Evolutionary conservation across 441 rosid species (phyloP), one percentile per base, ranked within the genome.

Genomic region (Kokia cookei): DNA sequence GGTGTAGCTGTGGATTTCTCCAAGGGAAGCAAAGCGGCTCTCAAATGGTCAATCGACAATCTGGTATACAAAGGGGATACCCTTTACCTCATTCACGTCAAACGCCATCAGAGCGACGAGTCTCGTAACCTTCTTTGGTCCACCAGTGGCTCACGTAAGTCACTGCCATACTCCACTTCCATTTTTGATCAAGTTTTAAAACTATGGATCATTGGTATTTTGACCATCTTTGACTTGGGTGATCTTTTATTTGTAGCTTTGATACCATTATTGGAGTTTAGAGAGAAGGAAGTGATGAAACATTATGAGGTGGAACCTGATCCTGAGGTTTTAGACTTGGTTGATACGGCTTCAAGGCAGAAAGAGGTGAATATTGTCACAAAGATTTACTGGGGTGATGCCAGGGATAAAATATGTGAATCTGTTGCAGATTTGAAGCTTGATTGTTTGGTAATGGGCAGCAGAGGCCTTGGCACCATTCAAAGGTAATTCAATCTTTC

Each of bases 1-100:
- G 88, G 86, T 13, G 83, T 77, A 19, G 86, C 88, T 2, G 32
- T 84, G 75, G 86, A 84, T 72, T 84, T 82, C 80, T 84, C 88
- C 2, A 77, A 65, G 64, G 85, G 84, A 69, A 84, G 88, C 83
- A 84, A 84, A 73, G 68, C 65, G 24, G 85, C 88, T 68, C 81
- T 84, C 19, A 72, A 78, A 60, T 84, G 88, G 88, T 73, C 81
- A 35, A 58, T 77, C 35, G 81, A 80, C n/a, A 80, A 82, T 76
- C 77, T 84, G 72, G 9, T 82, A 3, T 79, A 75, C 50, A 43
- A 70, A 19, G 85, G 29, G 6, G 87, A 84, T 65, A 84, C 83
- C n/a, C 80, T 84, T 17, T 78, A 74, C 43, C 17, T 80, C 73
- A 69, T 84, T 82, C 84, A 84, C 63, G 72, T 84, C 71, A 81